Evolutionary conservation across 2,329 filamentous ascomycete genomes (phyloP), one percentile per base, ranked within the genome.

Genomic region (Penicillium aurantiogriseum): DNA sequence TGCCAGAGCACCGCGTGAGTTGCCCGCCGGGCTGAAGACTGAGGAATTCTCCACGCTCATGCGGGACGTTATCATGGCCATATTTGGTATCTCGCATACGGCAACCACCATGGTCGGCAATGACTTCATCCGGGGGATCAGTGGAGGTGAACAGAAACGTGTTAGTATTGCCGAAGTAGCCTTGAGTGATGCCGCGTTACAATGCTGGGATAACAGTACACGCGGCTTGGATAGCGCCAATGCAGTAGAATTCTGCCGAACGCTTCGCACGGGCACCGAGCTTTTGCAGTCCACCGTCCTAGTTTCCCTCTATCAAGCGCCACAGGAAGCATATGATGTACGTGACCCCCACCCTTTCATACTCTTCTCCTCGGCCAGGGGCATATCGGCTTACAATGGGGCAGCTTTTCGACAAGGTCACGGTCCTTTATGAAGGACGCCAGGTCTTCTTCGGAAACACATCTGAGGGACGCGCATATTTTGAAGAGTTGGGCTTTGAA

Each of bases 401-500:
- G 27, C 13, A 63, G 38, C 72, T 83, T 13, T 90, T 91, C 62
- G 87, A 91, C 71, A 90, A 89, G 67, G 83, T 83, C 0, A 78
- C 83, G 0, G 84, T 91, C 0, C 76, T 91, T 0, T 89, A 91
- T 66, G 86, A 90, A 63, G 88, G 88, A 1, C 80, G 85, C 0
- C 83, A 90, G 66, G 90, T 92, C 63, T 92, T 85, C 75, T 91
- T 87, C 62, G 89, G 89, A 0, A 81, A 81, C 0, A 81, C 84
- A 0, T 66, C 65, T 4, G 71, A 78, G 3, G 88, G 88, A 0
- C 85, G 81, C 62, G 68, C 65, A 0, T 91, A 83, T 71, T 91
- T 91, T 59, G 83, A 86, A 66, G 74, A 79, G 7, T 80, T 88
- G 69, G 88, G 88, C 13, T 91, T 85, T 79, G 69, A 81, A 36